Base-by-base conservation (phyloP, 2,329 filamentous ascomycete species). In the Rutstroemia sp. region DNA sequence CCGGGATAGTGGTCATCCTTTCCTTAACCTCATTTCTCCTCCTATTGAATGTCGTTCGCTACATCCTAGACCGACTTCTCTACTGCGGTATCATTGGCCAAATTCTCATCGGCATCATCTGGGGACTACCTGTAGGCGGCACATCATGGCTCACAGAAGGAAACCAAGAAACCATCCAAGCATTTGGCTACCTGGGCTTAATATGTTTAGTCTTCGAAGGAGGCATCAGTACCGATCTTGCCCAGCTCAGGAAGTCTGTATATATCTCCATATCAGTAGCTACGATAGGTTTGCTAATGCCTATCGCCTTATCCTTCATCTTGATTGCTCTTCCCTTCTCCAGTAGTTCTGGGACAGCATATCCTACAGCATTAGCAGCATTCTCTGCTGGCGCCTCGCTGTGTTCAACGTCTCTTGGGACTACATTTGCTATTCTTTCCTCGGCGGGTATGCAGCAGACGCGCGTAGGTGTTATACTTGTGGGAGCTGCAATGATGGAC, bases 401-500 rank as follows among this genome's bases (percentile, higher is more conserved):
- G 0, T 89, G 84, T 63, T 86, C 86, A 1, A 92, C 87, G 0
- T 87, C 83, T 56, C 73, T 92, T 0, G 88, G 88, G 5, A 92
- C 87, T 0, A 86, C 82, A 0, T 86, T 86, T 61, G 79, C 81
- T 0, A 77, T 87, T 3, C 70, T 87, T 0, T 80, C 78, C 0
- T 85, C 88, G 8, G 83, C 82, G 2, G 75, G 75, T 2, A 69
- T 86, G 10, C 73, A 72, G n/a, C 67, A 72, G 2, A 83, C 78
- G 8, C 71, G 80, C 2, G 67, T 85, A 0, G 89, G 73, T 56
- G 82, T 71, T 8, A 80, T 94, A 0, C 75, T 91, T 0, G 81
- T 81, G 2, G 84, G 81, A 57, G 88, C 87, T 1, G 89, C 88
- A 0, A 88, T 94, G 81, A 81, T 94, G 72, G 89, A 94, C 66